Base-by-base conservation (phyloP, 139 green algal genomes). In the Mesotaenium endlicherianum region DNA sequence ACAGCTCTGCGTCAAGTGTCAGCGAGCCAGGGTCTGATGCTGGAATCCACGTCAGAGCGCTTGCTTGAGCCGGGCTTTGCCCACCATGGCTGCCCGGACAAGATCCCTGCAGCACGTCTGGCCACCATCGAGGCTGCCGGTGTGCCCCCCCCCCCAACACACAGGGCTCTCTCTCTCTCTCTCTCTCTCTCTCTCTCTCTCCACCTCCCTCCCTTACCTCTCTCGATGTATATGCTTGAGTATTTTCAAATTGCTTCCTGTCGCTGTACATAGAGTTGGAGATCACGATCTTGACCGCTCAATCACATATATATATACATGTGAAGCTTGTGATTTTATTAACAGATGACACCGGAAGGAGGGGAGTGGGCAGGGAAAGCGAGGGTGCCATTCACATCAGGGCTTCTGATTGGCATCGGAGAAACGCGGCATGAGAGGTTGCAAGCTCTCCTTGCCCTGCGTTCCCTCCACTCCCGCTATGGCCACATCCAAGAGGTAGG, bases 11-110 rank as follows among this genome's bases (percentile, higher is more conserved):
- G 86, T 14, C 43, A 58, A 2, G 91, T 95, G 40, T 92, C 87
- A 20, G 94, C 87, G 49, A 94, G 90, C 88, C 89, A 96, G 80
- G 94, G 94, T 0, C 82, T 98, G 6, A 98, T 98, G 94, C 90
- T 98, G 38, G 94, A 98, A 81, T 87, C 80, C 67, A 82, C 72
- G 0, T 84, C 89, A 0, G 17, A 50, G 0, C 41, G 59, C 4
- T 86, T 95, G 30, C 38, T 90, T 31, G 42, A 72, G 40, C 88
- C 93, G 2, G 92, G 93, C 0, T 91, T 75, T 0, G 59, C 94
- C 1, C 94, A 97, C 84, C 40, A 93, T 53, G 74, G 81, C 57
- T 97, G 94, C 81, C 93, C 93, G 1, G 92, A 96, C 83, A 97
- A 97, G 89, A 77, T 90, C 0, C 92, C 94, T 0, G 74, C 70